phyloP scores from a whole-genome alignment of 2,329 filamentous ascomycete species.

The Fusarium beomiforme region DNA sequence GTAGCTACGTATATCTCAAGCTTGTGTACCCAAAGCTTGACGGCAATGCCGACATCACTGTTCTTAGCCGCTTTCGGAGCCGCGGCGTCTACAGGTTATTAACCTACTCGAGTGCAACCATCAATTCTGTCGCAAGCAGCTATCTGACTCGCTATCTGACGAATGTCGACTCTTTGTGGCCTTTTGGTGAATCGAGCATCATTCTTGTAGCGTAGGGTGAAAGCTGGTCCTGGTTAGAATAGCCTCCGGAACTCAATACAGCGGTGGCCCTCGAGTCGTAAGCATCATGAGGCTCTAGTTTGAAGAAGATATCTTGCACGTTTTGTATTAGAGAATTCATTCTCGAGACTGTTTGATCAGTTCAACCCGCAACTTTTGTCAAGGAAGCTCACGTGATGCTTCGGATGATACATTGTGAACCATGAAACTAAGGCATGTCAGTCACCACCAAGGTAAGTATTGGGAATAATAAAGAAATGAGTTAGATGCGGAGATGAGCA shows the following conservation, averaged over 20 bases:
- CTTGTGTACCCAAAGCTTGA: slow-evolving; percentile 11
- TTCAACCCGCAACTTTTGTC: not conserved
- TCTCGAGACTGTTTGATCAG: not conserved
- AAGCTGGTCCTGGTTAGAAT: not conserved
- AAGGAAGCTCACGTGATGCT: not conserved
- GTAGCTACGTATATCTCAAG: not conserved
- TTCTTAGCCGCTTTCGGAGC: slow-evolving; percentile 33
- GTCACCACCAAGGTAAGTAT: no score
- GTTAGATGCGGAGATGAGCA: no score
- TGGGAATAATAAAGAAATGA: no score
- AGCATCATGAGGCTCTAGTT: not conserved
- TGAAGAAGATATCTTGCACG: not conserved
- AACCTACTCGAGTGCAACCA: slow-evolving; percentile 34
- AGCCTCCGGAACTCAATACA: not conserved
- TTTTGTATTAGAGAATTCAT: not conserved
- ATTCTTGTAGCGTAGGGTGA: not conserved
- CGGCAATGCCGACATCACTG: slow-evolving; percentile 26
- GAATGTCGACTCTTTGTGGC: slow-evolving; percentile 16
- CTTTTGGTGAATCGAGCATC: not conserved
- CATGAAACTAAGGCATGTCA: not conserved
- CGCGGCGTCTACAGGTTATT: not conserved
- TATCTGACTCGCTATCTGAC: slow-evolving; percentile 27
- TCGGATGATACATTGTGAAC: not conserved
- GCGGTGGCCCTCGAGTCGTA: no score
- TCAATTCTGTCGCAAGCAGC: not conserved